A percentile compares a stretch with the other conserved stretches of the same genome.
Evolutionary conservation across 768 basidiomycete species (phyloP).

Genomic region (Mycena vulgaris): DNA sequence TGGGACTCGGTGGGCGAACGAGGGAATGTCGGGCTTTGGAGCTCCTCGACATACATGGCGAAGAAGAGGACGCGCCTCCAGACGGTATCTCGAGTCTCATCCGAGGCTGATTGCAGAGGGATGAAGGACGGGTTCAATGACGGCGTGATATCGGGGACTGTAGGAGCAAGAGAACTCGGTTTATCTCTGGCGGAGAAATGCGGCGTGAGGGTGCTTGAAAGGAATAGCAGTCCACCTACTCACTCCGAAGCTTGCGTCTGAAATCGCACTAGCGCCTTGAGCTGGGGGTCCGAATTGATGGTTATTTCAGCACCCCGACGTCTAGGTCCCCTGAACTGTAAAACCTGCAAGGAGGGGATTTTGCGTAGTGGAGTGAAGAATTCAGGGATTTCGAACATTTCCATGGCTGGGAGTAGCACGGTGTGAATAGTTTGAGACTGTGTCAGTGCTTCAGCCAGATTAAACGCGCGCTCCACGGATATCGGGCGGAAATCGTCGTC

Average conservation of each 20-base stretch:
- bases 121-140: too few species aligned
- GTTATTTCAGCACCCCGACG: neutral
- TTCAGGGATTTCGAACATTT: neutral
- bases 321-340: neutral
- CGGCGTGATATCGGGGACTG: too few species aligned
- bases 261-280: neutral
- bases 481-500: too few species aligned
- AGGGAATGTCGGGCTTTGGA: too few species aligned
- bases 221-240: neutral
- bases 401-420: neutral
- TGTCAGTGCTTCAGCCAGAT: neutral
- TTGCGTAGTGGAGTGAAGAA: too few species aligned
- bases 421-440: neutral
- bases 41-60: too few species aligned
- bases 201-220: too few species aligned
- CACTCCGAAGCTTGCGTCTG: neutral
- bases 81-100: too few species aligned
- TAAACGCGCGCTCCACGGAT: neutral
- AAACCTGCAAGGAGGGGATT: neutral
- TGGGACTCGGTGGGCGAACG: too few species aligned
- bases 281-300: too few species aligned
- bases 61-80: too few species aligned
- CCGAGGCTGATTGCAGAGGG: too few species aligned
- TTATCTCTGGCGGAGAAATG: neutral
- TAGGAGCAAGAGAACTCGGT: neutral